Evolutionary conservation across 1,284 basidiomycete species (phyloP), one percentile per base, ranked within the genome.

Genomic region (Moesziomyces aphidis): DNA sequence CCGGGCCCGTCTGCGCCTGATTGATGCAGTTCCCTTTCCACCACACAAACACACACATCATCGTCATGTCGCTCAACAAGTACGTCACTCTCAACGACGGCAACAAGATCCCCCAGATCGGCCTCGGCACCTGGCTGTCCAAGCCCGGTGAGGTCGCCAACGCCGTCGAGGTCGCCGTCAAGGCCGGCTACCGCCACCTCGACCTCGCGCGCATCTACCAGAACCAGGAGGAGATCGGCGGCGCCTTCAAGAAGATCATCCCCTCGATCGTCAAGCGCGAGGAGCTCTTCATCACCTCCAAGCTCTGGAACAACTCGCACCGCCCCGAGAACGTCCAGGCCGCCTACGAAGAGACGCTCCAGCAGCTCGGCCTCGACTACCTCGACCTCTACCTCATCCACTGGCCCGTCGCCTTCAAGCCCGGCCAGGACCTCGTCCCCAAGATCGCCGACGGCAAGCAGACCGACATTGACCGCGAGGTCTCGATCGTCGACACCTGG

Each of bases 81-180:
- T 58, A 62, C 31, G 17, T 83, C 50, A 77, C 74, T 5, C 76
- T 83, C 49, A 82, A 81, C 76, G 80, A 82, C 76, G 81, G 81
- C 50, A 78, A 81, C 73, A 72, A 72, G 56, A 83, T 83, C 64
- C 82, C 82, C 13, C 76, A 76, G 59, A 75, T 83, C 78, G 93
- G 93, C 49, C 88, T 93, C 46, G 93, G 93, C 10, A 94, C 93
- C 28, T 94, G 92, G 93, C 87, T 90, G 55, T 91, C 91, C 24
- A 87, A 90, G 81, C 90, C 91, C 19, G 88, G 90, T 26, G 91
- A 94, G 84, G 93, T 93, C 60, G 90, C 91, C 85, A 87, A 88
- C 53, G 91, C 92, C 58, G 77, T 83, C 50, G 71, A 72, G 54
- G 44, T 67, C 50, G 80, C 82, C 23, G 61, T 81, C 44, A 77